phyloP scores from a whole-genome alignment of 352 stramenopile species.

The Phytopythium sindhum region DNA sequence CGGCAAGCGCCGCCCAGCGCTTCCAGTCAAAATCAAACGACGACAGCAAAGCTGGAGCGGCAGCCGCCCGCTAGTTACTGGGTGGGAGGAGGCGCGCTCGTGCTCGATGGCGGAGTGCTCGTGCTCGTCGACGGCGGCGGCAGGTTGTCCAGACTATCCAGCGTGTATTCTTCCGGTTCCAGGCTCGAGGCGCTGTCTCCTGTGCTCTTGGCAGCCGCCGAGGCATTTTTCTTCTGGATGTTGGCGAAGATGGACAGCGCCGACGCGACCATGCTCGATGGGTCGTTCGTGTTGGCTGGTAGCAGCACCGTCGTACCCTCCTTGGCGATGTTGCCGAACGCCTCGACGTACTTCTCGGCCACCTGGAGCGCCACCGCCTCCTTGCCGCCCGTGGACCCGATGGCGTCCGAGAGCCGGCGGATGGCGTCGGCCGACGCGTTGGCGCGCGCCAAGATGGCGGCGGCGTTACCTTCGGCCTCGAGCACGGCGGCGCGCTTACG shows the following conservation, averaged over 20 bases:
- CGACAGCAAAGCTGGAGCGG: neutral
- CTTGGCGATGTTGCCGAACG: constrained; percentile 90
- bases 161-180: constrained; percentile 54
- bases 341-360: constrained; percentile 90
- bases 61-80: neutral
- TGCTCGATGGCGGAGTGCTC: neutral
- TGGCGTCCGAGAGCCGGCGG: constrained; percentile 64
- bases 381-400: constrained; percentile 58
- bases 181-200: constrained; percentile 14
- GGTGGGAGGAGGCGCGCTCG: neutral
- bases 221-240: constrained; percentile 79
- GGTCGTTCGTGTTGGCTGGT: constrained; percentile 77
- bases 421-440: constrained; percentile 84
- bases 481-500: constrained; percentile 87
- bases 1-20: neutral
- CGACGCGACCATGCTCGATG: constrained; percentile 87
- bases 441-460: constrained; percentile 79
- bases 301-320: constrained; percentile 86
- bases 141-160: constrained; percentile 52
- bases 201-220: constrained; percentile 17
- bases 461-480: constrained; percentile 82
- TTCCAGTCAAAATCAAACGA: neutral
- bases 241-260: constrained; percentile 87
- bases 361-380: constrained; percentile 86
- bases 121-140: constrained; percentile 8